Evolutionary conservation across 1,284 basidiomycete genomes (phyloP), one percentile per base, ranked within the genome.

Genomic region (Sphaerobolus stellatus): DNA sequence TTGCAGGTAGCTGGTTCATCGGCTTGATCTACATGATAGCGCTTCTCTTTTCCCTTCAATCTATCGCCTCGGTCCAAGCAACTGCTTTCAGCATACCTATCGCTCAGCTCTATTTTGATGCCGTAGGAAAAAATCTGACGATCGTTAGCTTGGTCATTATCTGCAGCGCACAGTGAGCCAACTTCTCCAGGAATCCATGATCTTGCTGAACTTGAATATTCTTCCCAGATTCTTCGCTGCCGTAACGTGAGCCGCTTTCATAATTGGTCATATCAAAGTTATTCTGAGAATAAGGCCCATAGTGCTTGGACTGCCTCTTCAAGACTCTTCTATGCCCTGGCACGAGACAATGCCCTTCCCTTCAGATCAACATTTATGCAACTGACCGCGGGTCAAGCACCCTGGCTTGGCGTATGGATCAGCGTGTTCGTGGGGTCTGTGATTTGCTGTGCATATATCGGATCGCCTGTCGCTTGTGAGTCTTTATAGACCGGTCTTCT

Each of bases 1-100:
- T 83, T 58, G 70, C 74, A n/a, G 80, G 82, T 22, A 83, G 81
- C n/a, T 83, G 80, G 79, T 47, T 82, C 48, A 75, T 83, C 56
- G 82, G 81, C 2, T 72, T 83, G 48, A 75, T 68, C 22, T 84
- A 82, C 66, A 80, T 84, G 76, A 76, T 83, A 52, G 76, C 80
- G 6, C 74, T 83, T 24, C 77, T 83, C 52, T 83, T 82, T 65
- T 76, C 79, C 38, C 75, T 83, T 30, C 82, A 81, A 59, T 79
- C 73, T 58, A 79, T 82, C 57, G 52, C 75, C 2, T 72, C 62
- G 48, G 75, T 83, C 8, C 78, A 81, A 61, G 64, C 65, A 1
- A 81, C 81, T 7, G 61, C 72, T 14, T 80, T 74, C 57, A 79
- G 81, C 14, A 77, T 84, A 52, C 81, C 82, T 1, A 81, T 83